A percentile compares a stretch with the other conserved stretches of the same genome.
These are phyloP conservation scores for Chlamydomonas incerta DNA, from an alignment of 139 green algal genomes.

Conservation along the genomic window DNA sequence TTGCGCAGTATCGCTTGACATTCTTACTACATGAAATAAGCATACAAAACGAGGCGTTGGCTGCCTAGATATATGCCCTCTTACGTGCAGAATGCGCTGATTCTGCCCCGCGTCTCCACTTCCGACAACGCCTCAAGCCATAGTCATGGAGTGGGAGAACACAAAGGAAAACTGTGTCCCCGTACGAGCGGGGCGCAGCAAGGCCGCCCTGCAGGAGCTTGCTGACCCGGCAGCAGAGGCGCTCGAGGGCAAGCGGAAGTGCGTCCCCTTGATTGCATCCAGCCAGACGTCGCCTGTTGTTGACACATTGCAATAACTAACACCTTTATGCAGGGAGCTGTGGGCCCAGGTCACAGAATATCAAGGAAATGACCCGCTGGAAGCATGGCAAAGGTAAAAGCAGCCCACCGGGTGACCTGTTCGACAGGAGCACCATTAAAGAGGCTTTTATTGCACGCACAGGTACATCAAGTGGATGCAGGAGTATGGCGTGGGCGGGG, in stretches of 20 bases:
- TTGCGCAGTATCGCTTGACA: too few relatives aligned
- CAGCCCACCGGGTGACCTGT: too few relatives aligned
- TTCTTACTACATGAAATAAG: too few relatives aligned
- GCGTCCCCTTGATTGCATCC: too few relatives aligned
- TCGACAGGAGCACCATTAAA: too few relatives aligned
- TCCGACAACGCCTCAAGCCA: not conserved
- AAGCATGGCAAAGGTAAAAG: conserved; percentile 83
- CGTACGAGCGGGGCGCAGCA: conserved; percentile 72
- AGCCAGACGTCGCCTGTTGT: too few relatives aligned
- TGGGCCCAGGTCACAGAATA: conserved; percentile 76
- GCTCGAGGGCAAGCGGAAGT: conserved; percentile 29
- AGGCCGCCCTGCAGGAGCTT: conserved; percentile 57
- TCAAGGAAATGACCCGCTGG: conserved; percentile 81
- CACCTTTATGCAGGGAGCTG: conserved; percentile 59
- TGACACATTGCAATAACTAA: too few relatives aligned
- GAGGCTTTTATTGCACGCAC: not conserved
- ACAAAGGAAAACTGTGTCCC: conserved; percentile 92
- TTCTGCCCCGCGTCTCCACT: too few relatives aligned
- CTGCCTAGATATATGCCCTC: too few relatives aligned
- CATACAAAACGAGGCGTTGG: too few relatives aligned
- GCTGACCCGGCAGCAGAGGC: conserved; percentile 2
- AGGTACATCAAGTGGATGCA: conserved; percentile 94
- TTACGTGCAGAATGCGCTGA: too few relatives aligned
- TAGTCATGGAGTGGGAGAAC: conserved; percentile 75
- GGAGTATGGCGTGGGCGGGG: conserved; percentile 70